Conservation (phyloP, 768 basidiomycete genomes). For the Antrodiella citrinella region DNA sequence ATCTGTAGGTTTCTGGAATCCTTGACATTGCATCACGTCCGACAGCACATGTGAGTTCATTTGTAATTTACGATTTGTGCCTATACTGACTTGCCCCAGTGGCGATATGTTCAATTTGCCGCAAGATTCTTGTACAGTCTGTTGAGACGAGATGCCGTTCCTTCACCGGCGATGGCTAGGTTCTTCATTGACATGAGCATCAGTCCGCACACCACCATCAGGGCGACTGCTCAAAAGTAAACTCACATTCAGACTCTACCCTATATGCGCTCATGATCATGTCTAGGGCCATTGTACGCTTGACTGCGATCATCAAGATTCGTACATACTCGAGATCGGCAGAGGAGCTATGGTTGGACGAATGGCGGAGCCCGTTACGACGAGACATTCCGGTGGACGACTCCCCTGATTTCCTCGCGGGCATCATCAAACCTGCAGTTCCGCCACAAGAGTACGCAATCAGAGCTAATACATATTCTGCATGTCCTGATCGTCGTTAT, state of each 20-base stretch:
- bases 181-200: constrained; percentile 59
- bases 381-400: constrained; percentile 26
- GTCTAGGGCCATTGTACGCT: constrained; percentile 54
- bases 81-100: constrained; percentile 35
- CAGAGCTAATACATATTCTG: background rate
- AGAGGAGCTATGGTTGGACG: constrained; percentile 66
- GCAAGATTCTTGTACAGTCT: constrained; percentile 51
- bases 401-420: background rate
- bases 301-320: constrained; percentile 65
- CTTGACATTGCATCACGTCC: constrained; percentile 52
- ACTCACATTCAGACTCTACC: too few species aligned
- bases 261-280: constrained; percentile 7
- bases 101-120: constrained; percentile 76
- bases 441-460: background rate
- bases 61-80: constrained; percentile 3
- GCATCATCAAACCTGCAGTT: background rate
- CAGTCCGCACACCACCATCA: constrained; percentile 67
- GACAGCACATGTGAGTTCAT: constrained; percentile 60
- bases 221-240: constrained; percentile 58
- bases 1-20: constrained; percentile 46
- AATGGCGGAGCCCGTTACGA: constrained; percentile 59
- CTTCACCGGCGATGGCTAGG: constrained; percentile 43
- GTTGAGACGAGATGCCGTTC: constrained; percentile 53
- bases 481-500: background rate
- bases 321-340: constrained; percentile 58